Evolutionary conservation across 1,284 basidiomycete species (phyloP).

Genomic region (Tilletia horrida): DNA sequence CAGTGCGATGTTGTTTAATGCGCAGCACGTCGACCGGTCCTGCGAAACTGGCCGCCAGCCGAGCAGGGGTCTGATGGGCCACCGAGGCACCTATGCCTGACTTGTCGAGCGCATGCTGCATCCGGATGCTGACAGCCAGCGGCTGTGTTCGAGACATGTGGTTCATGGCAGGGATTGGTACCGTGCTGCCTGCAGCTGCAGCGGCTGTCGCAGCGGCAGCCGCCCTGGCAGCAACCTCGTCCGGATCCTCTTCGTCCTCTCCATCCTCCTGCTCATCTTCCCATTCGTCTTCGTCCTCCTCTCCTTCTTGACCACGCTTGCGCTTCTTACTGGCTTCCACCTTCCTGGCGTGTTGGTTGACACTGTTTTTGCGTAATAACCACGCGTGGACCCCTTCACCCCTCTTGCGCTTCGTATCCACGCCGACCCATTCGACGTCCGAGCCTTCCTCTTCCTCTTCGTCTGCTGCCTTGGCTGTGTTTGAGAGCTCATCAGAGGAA

Average conservation of each 20-base stretch:
- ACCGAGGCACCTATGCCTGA: not conserved
- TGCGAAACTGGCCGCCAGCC: not conserved
- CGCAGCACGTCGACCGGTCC: not conserved
- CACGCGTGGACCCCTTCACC: conserved; percentile 6
- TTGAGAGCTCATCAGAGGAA: not conserved
- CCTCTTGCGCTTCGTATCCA: conserved; percentile 6
- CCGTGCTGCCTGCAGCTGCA: not conserved
- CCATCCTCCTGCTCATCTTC: not conserved
- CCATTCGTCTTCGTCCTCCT: not conserved
- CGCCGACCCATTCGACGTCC: conserved; percentile 6
- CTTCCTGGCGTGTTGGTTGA: not conserved
- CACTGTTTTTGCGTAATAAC: not conserved
- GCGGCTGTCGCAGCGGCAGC: not conserved
- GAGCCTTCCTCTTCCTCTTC: not conserved
- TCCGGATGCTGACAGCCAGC: conserved; percentile 2
- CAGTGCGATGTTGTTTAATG: too few relatives aligned
- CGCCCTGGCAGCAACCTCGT: not conserved
- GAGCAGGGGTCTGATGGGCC: not conserved
- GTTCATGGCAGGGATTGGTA: not conserved
- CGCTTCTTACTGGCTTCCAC: conserved; percentile 1
- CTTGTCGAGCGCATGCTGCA: conserved; percentile 11
- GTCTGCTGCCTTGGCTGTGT: not conserved
- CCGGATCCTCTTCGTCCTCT: conserved; percentile 3
- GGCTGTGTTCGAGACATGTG: not conserved
- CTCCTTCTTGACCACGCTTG: not conserved